phyloP scores from a whole-genome alignment of 306 rosid species.

The Vachellia collinsii region DNA sequence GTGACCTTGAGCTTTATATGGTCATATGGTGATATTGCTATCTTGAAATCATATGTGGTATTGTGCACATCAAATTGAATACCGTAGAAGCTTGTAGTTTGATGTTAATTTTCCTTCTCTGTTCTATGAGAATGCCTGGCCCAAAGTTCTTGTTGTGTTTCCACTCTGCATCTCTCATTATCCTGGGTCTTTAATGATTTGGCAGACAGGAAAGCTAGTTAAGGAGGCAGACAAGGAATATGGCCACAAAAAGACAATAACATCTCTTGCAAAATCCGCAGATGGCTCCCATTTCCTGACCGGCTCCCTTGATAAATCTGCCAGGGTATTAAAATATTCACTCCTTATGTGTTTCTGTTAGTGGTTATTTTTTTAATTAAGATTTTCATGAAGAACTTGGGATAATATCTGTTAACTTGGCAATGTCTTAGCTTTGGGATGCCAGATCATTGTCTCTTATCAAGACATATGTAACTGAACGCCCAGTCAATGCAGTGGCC shows the following conservation, averaged over 20 bases:
- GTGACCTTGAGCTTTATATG: background rate
- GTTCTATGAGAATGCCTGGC: background rate
- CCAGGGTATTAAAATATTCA: slow-evolving; percentile 53
- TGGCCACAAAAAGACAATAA: slow-evolving; percentile 76
- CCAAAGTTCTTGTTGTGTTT: background rate
- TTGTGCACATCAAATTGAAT: background rate
- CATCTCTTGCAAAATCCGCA: slow-evolving; percentile 70
- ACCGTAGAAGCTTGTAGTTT: background rate
- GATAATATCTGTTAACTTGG: background rate
- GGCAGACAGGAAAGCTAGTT: slow-evolving; percentile 82
- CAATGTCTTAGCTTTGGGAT: slow-evolving; percentile 79
- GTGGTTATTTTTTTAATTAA: background rate
- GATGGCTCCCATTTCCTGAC: slow-evolving; percentile 88
- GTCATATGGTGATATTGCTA: background rate
- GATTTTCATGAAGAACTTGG: background rate
- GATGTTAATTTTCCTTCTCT: background rate
- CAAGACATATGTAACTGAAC: slow-evolving; percentile 86
- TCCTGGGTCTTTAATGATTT: background rate
- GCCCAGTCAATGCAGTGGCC: slow-evolving; percentile 95
- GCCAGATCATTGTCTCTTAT: slow-evolving; percentile 76
- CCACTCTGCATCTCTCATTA: background rate
- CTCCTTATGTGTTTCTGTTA: background rate
- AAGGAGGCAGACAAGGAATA: slow-evolving; percentile 75
- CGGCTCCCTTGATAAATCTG: slow-evolving; percentile 91
- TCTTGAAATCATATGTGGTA: background rate